phyloP scores from a whole-genome alignment of 2,329 filamentous ascomycete genomes.

The Pseudocercospora cruenta region DNA sequence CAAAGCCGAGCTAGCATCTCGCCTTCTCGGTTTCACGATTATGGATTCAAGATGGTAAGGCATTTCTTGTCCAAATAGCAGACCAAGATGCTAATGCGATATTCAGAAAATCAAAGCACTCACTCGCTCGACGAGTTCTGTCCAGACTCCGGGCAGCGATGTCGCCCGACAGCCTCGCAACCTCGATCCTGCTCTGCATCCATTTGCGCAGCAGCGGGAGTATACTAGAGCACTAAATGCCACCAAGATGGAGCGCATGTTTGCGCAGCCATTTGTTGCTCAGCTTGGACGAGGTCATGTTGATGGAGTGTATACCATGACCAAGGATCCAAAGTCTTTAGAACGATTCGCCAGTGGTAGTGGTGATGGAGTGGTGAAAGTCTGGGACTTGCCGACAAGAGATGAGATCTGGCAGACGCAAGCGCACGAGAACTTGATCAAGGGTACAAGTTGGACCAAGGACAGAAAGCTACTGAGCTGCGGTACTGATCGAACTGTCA shows the following conservation, averaged over 20 bases:
- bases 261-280: slow-evolving; percentile 78
- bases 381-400: slow-evolving; percentile 77
- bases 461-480: slow-evolving; percentile 86
- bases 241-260: slow-evolving; percentile 92
- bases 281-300: slow-evolving; percentile 90
- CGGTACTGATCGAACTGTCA: slow-evolving; percentile 81
- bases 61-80: too few species aligned
- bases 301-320: slow-evolving; percentile 67
- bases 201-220: slow-evolving; percentile 87
- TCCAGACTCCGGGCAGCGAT: slow-evolving; percentile 69
- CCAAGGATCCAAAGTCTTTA: slow-evolving; percentile 52
- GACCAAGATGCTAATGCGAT: too few species aligned
- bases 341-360: slow-evolving; percentile 71
- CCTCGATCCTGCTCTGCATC: slow-evolving; percentile 82
- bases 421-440: slow-evolving; percentile 92
- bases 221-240: slow-evolving; percentile 80
- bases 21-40: not conserved
- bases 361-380: slow-evolving; percentile 91
- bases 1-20: not conserved
- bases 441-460: slow-evolving; percentile 85
- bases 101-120: slow-evolving; percentile 66
- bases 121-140: slow-evolving; percentile 64
- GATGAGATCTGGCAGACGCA: slow-evolving; percentile 76
- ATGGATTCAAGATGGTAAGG: not conserved
- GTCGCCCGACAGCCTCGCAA: slow-evolving; percentile 69